Evolutionary conservation across 441 rosid genomes (phyloP).

Genomic region (Flueggea neowawraea): DNA sequence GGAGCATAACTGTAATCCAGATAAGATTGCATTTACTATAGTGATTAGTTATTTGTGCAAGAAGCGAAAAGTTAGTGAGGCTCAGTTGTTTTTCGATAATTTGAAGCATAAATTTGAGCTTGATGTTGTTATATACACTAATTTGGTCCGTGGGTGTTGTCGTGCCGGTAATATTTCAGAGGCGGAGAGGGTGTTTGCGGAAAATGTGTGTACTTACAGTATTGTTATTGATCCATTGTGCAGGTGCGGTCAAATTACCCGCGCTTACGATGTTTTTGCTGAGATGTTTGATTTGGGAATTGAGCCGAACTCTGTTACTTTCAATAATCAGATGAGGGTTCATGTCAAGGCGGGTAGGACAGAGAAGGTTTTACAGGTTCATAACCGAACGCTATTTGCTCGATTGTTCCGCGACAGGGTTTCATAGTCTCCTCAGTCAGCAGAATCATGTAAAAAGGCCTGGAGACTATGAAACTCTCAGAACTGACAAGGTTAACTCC

Average conservation of each 20-base stretch:
- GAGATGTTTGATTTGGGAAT: constrained; percentile 77
- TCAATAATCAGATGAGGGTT: constrained; percentile 79
- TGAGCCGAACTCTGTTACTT: constrained; percentile 73
- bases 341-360: constrained; percentile 86
- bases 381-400: constrained; percentile 74
- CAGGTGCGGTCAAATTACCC: constrained; percentile 73
- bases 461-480: constrained; percentile 35
- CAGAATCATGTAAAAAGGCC: constrained; percentile 64
- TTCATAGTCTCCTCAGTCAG: constrained; percentile 50
- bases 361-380: constrained; percentile 86
- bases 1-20: constrained; percentile 74
- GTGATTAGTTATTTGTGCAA: constrained; percentile 60
- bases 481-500: constrained; percentile 32
- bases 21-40: constrained; percentile 70
- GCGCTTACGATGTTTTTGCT: constrained; percentile 83
- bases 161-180: constrained; percentile 60
- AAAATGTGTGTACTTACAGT: constrained; percentile 83
- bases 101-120: constrained; percentile 60
- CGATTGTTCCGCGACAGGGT: no score
- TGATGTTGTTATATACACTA: constrained; percentile 78
- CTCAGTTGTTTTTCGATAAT: constrained; percentile 68
- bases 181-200: constrained; percentile 74
- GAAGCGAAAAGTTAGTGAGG: constrained; percentile 76
- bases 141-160: constrained; percentile 83
- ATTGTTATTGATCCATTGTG: constrained; percentile 84